A percentile compares a stretch with the other conserved stretches of the same genome.
Conservation (phyloP, 106 monocot species). For the Dioscorea zingiberensis region DNA sequence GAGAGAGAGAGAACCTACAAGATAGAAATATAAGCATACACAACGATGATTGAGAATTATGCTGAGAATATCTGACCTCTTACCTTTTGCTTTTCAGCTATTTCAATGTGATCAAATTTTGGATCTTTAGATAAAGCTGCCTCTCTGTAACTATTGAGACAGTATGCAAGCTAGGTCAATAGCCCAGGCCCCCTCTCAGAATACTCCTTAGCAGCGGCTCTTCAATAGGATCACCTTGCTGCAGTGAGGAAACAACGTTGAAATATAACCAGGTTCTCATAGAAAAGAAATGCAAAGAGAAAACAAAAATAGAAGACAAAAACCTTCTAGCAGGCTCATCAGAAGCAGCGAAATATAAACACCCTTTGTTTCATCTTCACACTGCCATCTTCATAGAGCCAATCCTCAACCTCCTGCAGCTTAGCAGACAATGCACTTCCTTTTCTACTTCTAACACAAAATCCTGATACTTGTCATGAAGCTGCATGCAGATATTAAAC, state of each 20-base stretch:
- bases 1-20: background rate
- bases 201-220: constrained; percentile 65
- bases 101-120: constrained; percentile 90
- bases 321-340: constrained; percentile 91
- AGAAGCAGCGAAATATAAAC: constrained; percentile 83
- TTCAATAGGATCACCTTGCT: constrained; percentile 93
- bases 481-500: constrained; percentile 28
- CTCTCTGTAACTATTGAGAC: constrained; percentile 73
- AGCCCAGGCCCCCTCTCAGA: constrained; percentile 54
- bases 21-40: background rate
- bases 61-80: background rate
- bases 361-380: constrained; percentile 87
- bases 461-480: constrained; percentile 78
- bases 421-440: constrained; percentile 53
- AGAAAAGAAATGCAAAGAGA: background rate
- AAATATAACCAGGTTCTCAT: too few species aligned
- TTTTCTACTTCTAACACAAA: constrained; percentile 50
- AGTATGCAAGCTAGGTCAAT: constrained; percentile 58
- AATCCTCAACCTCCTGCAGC: constrained; percentile 91
- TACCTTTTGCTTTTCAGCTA: constrained; percentile 91
- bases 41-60: too few species aligned
- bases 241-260: background rate
- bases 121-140: constrained; percentile 78
- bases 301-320: background rate
- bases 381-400: constrained; percentile 99